Evolutionary conservation across 805 yeast species (phyloP).

Genomic region (Jamesozyma gamospora): DNA sequence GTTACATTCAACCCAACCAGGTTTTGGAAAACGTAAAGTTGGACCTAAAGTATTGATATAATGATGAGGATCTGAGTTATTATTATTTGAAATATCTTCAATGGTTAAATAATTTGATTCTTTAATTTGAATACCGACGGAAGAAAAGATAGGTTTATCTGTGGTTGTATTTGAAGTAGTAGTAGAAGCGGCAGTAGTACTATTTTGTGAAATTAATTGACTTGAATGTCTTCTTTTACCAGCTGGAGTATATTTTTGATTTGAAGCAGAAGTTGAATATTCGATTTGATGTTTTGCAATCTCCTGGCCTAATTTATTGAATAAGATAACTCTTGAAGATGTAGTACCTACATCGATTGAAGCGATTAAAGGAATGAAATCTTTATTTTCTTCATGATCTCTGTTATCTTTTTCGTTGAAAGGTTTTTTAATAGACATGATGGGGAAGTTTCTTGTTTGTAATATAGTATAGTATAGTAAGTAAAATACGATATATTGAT

Average conservation of each 20-base stretch:
- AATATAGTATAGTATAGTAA: too few species aligned
- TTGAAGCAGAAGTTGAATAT: conserved; percentile 63
- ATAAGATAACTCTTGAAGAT: conserved; percentile 79
- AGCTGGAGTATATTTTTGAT: conserved; percentile 37
- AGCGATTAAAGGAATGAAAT: conserved; percentile 38
- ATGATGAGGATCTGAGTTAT: too few species aligned
- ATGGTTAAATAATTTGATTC: conserved; percentile 50
- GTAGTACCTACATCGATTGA: conserved; percentile 89
- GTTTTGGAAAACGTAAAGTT: conserved; percentile 66
- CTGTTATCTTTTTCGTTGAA: too few species aligned
- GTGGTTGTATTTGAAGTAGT: not conserved
- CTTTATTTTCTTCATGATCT: too few species aligned
- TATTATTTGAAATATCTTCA: conserved; percentile 39
- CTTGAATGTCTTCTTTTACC: conserved; percentile 36
- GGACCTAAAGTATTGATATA: conserved; percentile 38
- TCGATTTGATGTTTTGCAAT: conserved; percentile 86
- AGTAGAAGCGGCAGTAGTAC: conserved; percentile 5
- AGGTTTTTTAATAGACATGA: too few species aligned
- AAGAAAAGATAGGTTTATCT: conserved; percentile 48
- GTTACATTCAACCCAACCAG: conserved; percentile 93
- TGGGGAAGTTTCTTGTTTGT: too few species aligned
- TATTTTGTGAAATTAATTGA: not conserved
- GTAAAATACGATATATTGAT: too few species aligned
- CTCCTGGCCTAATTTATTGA: conserved; percentile 62
- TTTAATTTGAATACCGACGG: conserved; percentile 64